These are phyloP conservation scores for Hypoxylon perforatum DNA, from an alignment of 495 filamentous ascomycete species.

Conservation along the genomic window DNA sequence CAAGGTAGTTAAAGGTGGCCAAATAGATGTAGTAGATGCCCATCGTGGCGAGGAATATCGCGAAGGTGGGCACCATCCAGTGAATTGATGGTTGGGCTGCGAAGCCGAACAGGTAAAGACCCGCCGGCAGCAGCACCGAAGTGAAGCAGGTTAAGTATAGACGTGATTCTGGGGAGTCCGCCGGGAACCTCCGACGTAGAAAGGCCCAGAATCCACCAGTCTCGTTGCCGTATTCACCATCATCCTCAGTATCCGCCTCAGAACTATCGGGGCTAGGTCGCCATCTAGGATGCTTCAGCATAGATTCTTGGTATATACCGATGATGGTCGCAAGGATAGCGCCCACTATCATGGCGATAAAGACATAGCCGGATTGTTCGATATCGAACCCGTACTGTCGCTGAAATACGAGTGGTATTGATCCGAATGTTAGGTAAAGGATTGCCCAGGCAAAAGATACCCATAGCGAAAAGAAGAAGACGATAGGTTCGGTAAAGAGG, in stretches of 20 bases:
- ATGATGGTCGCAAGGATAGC: conserved; percentile 74
- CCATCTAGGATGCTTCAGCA: conserved; percentile 58
- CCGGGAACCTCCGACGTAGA: conserved; percentile 52
- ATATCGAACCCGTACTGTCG: conserved; percentile 75
- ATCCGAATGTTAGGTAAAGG: conserved; percentile 84
- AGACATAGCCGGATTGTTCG: conserved; percentile 76
- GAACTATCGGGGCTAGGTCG: conserved; percentile 50
- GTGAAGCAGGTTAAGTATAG: conserved; percentile 87
- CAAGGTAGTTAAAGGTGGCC: conserved; percentile 92
- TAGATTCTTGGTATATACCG: conserved; percentile 76
- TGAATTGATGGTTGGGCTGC: conserved; percentile 72
- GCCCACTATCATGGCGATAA: conserved; percentile 76
- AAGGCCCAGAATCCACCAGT: conserved; percentile 48
- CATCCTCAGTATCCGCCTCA: conserved; percentile 38
- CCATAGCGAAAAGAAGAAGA: conserved; percentile 96
- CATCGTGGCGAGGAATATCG: conserved; percentile 79
- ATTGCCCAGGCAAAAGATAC: conserved; percentile 90
- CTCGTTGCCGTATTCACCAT: conserved; percentile 9
- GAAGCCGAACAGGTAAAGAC: conserved; percentile 81
- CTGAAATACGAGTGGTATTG: conserved; percentile 80
- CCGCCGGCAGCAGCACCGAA: conserved; percentile 71
- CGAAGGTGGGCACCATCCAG: conserved; percentile 82
- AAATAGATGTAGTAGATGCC: conserved; percentile 92
- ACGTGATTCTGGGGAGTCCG: conserved; percentile 75
- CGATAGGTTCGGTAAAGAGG: conserved; percentile 89